Evolutionary conservation across 768 basidiomycete species (phyloP).

Genomic region (Psilocybe cyanescens): DNA sequence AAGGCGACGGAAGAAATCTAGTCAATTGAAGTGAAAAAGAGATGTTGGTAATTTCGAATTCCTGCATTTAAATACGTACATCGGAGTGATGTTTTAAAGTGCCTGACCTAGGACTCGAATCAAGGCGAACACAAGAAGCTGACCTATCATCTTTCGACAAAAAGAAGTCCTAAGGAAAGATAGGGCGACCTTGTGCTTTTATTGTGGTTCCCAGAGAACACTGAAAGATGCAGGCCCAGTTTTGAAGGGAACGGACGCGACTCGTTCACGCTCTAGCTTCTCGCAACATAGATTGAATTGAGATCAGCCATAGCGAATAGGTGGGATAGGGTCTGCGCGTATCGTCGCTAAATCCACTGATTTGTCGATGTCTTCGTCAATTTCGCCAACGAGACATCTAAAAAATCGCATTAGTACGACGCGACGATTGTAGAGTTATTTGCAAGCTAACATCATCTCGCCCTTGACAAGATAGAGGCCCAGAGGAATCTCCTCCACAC

Average conservation of each 20-base stretch:
- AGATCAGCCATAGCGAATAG: slow-evolving; percentile 69
- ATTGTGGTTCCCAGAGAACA: slow-evolving; percentile 3
- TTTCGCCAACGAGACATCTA: slow-evolving; percentile 79
- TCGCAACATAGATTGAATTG: neutral
- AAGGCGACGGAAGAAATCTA: neutral
- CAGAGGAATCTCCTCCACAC: slow-evolving; percentile 92
- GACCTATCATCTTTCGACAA: neutral
- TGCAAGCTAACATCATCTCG: slow-evolving; percentile 87
- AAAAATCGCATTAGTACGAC: slow-evolving; percentile 11
- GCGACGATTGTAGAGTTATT: slow-evolving; percentile 6
- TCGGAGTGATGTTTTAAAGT: slow-evolving; percentile 1
- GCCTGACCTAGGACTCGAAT: neutral
- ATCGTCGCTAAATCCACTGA: slow-evolving; percentile 76
- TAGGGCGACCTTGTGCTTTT: slow-evolving; percentile 5
- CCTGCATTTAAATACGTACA: slow-evolving; percentile 6
- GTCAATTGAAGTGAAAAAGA: neutral
- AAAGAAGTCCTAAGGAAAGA: neutral
- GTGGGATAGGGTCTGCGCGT: slow-evolving; percentile 85
- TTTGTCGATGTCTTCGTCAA: slow-evolving; percentile 83
- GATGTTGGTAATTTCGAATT: slow-evolving; percentile 8
- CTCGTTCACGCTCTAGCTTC: neutral
- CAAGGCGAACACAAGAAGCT: neutral
- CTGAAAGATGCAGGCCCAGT: neutral
- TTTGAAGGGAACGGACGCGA: slow-evolving; percentile 3
- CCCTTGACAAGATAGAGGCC: slow-evolving; percentile 98